Evolutionary conservation across 2,329 filamentous ascomycete genomes (phyloP).

Genomic region (Geoglossum cookeanum): DNA sequence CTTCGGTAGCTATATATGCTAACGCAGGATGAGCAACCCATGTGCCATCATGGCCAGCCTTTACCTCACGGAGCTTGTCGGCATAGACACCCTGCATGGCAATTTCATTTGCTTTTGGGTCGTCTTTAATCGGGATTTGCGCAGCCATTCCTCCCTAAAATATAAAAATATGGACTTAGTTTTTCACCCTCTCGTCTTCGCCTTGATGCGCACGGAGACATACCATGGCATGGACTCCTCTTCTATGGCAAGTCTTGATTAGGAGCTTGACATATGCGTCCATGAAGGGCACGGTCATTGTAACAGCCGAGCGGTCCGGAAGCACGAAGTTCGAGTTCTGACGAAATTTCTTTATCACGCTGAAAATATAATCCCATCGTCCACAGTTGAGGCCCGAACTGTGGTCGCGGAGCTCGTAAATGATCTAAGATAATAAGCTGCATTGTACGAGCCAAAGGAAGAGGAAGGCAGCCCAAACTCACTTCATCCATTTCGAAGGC

Average conservation of each 20-base stretch:
- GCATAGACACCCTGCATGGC: conserved; percentile 86
- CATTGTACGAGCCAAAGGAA: not conserved
- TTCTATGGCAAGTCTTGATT: conserved; percentile 93
- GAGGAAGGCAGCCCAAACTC: conserved; percentile 1
- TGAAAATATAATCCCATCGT: conserved; percentile 99
- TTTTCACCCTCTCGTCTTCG: not conserved
- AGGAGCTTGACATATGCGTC: conserved; percentile 89
- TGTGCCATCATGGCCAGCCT: conserved; percentile 86
- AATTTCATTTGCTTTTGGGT: conserved; percentile 74
- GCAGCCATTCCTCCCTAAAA: conserved; percentile 72
- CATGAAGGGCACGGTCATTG: conserved; percentile 99
- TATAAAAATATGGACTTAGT: not conserved
- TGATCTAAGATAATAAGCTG: conserved; percentile 38
- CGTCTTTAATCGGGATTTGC: conserved; percentile 96
- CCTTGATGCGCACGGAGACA: conserved; percentile 2
- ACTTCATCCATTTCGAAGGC: conserved; percentile 98
- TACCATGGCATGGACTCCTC: conserved; percentile 93
- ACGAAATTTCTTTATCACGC: conserved; percentile 98
- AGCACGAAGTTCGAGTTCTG: conserved; percentile 85
- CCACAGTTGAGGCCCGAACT: conserved; percentile 94
- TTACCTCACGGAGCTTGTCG: conserved; percentile 91
- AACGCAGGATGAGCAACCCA: conserved; percentile 96
- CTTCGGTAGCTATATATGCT: conserved; percentile 66
- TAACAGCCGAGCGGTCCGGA: conserved; percentile 75
- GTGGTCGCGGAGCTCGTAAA: conserved; percentile 96